These are phyloP conservation scores for Diaporthe amygdali DNA, from an alignment of 2,329 filamentous ascomycete genomes.

Conservation along the genomic window DNA sequence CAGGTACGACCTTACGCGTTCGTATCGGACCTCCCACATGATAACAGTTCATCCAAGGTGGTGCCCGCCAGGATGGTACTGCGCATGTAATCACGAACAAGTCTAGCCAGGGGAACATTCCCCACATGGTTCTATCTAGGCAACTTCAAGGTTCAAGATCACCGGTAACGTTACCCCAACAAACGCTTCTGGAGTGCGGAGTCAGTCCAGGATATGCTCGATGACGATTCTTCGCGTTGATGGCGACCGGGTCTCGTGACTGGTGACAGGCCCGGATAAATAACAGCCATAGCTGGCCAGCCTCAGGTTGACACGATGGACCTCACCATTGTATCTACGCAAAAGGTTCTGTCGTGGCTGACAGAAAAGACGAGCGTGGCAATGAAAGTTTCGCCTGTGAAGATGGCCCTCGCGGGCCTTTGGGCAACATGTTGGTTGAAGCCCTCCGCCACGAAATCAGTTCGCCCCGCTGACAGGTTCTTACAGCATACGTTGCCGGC, in stretches of 20 bases:
- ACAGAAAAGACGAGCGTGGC: neutral
- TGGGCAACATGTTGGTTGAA: slow-evolving; percentile 17
- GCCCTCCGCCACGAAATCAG: too few species aligned
- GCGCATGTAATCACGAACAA: neutral
- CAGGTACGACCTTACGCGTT: neutral
- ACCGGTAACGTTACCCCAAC: slow-evolving; percentile 24
- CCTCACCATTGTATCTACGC: neutral
- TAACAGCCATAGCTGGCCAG: neutral
- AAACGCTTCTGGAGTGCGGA: slow-evolving; percentile 9
- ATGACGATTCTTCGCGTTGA: slow-evolving; percentile 8
- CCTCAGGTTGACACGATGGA: neutral
- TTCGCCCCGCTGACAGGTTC: neutral
- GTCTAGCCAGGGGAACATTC: neutral
- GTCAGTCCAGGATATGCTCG: slow-evolving; percentile 1
- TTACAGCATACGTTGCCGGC: slow-evolving; percentile 9
- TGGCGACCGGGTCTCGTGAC: neutral
- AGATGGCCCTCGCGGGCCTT: slow-evolving; percentile 6
- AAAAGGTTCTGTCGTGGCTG: neutral
- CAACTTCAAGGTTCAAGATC: slow-evolving; percentile 12
- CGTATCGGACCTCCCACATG: neutral
- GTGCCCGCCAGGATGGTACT: neutral
- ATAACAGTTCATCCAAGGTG: neutral
- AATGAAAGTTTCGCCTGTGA: slow-evolving; percentile 3
- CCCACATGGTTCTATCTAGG: neutral
- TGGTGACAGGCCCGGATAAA: slow-evolving; percentile 12